Base-by-base conservation (phyloP, 148 eudicot species). In the Gaultheria prostrata region DNA sequence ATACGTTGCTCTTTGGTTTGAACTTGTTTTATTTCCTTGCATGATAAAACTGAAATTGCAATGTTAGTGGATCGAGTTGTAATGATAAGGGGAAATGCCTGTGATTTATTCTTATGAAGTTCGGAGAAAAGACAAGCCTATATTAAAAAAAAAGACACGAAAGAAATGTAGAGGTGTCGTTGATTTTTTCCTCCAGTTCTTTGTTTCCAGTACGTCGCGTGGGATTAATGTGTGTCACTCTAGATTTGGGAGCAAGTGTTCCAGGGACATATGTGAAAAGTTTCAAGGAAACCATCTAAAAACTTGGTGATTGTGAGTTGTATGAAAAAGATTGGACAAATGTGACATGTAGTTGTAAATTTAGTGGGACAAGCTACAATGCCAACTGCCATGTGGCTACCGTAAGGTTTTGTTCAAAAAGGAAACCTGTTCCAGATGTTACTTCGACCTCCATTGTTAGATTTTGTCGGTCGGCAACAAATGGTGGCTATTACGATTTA, bases 1-100 rank as follows among this genome's bases (percentile, higher is more conserved):
- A 30, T 86, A 8, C 82, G 35, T 79, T n/a, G 39, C 32, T 50
- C 2, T 76, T 63, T 61, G 53, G 10, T 49, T 82, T 72, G 78
- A 51, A 63, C 53, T 51, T 72, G 7, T 53, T 69, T 46, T 50
- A 70, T 30, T 65, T 10, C 51, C 57, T 65, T 80, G 43, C 76
- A 46, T 48, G 59, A 48, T 80, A 39, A 46, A 3, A 9, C 46
- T 56, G 46, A 39, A 15, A 39, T 45, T 80, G 45, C 35, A 54
- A 67, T 65, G 12, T 63, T 45, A 81, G 3, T 3, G 1, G 24
- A 30, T 17, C 11, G 15, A 49, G 50, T 81, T 15, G 14, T 71
- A 15, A 24, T 63, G 32, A 9, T 10, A 63, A 63, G 70, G 30
- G 30, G 70, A 24, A 63, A 63, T 13, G 20, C 57, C 20, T 32